Conservation (phyloP, 2,329 filamentous ascomycete genomes). For the Thelonectria olida region DNA sequence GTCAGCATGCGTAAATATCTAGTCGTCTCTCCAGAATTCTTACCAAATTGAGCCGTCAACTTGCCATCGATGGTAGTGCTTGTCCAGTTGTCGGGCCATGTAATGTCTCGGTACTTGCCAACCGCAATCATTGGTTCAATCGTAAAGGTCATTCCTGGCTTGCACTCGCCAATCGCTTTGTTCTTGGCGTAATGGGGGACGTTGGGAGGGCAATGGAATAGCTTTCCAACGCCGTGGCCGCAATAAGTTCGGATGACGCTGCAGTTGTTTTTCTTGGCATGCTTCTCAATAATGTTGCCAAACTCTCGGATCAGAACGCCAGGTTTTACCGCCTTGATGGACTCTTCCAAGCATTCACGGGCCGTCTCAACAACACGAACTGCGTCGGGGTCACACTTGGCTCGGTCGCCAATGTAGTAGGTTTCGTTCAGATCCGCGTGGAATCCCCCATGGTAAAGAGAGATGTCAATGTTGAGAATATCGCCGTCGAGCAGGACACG, state of each 20-base stretch:
- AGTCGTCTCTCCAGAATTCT: slow-evolving; percentile 39
- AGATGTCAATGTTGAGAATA: slow-evolving; percentile 96
- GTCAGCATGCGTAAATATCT: slow-evolving; percentile 31
- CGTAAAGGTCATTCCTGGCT: slow-evolving; percentile 97
- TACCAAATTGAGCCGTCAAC: slow-evolving; percentile 91
- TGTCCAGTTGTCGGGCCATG: slow-evolving; percentile 99
- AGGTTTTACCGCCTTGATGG: slow-evolving; percentile 92
- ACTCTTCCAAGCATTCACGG: slow-evolving; percentile 87
- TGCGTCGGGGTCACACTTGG: slow-evolving; percentile 82
- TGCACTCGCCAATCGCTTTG: slow-evolving; percentile 93
- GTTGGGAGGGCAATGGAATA: slow-evolving; percentile 94
- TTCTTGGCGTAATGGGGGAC: slow-evolving; percentile 98
- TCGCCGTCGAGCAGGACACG: slow-evolving; percentile 89
- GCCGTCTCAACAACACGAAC: slow-evolving; percentile 92
- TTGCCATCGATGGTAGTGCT: slow-evolving; percentile 92
- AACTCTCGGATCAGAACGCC: slow-evolving; percentile 93
- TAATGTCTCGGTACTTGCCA: slow-evolving; percentile 90
- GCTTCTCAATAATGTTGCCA: slow-evolving; percentile 94
- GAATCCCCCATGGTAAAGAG: slow-evolving; percentile 92
- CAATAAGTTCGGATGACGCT: slow-evolving; percentile 96
- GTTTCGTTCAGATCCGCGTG: slow-evolving; percentile 98
- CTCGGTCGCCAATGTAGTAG: slow-evolving; percentile 94
- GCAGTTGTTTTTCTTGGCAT: slow-evolving; percentile 85
- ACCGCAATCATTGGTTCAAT: slow-evolving; percentile 99
- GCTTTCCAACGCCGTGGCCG: slow-evolving; percentile 91